Evolutionary conservation across 2,329 filamentous ascomycete species (phyloP), one percentile per base, ranked within the genome.

Genomic region (Calonectria multiphialidica): DNA sequence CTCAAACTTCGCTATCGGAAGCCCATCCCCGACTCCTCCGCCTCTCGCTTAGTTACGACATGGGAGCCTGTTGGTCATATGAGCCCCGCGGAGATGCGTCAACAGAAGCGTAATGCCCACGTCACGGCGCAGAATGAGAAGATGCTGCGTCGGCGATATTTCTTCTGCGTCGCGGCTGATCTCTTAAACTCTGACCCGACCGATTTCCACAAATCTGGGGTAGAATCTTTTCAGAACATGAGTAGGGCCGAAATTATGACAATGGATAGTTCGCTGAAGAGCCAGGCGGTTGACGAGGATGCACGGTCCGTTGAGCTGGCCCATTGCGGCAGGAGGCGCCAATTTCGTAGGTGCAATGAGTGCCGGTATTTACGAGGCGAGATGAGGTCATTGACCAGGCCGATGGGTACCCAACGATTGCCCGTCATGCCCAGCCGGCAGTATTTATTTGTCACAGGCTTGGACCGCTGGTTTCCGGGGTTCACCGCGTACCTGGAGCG

Each of bases 401-500:
- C 12, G 2, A 18, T 40, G 1, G 71, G 70, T 2, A 72, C 55
- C 8, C 15, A 3, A 9, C 1, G 23, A 16, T 16, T 75, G 1
- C 74, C 72, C 13, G 61, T 77, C 0, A 6, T 73, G 1, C 16
- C 45, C 0, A 61, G 30, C 21, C 68, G 75, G 4, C 7, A 18
- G 6, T 13, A 47, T 2, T 0, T 7, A 1, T 77, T 77, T 37
- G 15, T 1, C 1, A 21, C 53, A 12, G 6, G 8, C 3, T 0
- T 76, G 0, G 70, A 77, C 33, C 72, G 75, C 7, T 53, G 44
- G 5, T 77, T 77, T 16, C 76, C 75, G 12, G 57, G 64, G 2
- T 40, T 77, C 4, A 71, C 53, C 1, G 33, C 57, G 0, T 35
- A 16, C 1, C 16, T 76, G 1, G 49, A 50, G 1, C 21, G n/a